A percentile compares a stretch with the other conserved stretches of the same genome.
Conservation (phyloP, 2,329 filamentous ascomycete genomes). For the Colletotrichum magnum region DNA sequence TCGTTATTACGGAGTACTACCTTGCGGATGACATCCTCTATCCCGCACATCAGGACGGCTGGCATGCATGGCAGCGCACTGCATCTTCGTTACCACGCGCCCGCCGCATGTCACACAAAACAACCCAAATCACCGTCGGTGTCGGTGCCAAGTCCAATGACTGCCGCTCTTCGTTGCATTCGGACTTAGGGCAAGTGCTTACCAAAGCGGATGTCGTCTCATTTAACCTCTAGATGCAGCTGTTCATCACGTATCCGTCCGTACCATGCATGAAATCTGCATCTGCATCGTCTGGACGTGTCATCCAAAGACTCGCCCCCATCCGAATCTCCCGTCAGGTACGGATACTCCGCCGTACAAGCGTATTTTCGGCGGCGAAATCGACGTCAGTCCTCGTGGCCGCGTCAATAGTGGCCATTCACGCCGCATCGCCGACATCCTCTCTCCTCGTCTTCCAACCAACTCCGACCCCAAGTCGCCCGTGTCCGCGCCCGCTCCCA, state of each 20-base stretch:
- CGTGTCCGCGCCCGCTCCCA: slow-evolving; percentile 19
- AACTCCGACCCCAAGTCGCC: background rate
- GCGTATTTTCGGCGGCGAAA: slow-evolving; percentile 2
- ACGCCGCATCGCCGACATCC: slow-evolving; percentile 22
- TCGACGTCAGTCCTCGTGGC: slow-evolving; percentile 31
- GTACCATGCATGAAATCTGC: slow-evolving; percentile 26
- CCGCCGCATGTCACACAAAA: slow-evolving; percentile 1
- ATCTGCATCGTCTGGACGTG: slow-evolving; percentile 32
- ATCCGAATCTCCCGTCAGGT: slow-evolving; percentile 2
- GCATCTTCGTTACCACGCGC: slow-evolving; percentile 11
- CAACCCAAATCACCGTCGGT: too few species aligned
- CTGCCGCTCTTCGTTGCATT: slow-evolving; percentile 4
- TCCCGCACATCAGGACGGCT: background rate
- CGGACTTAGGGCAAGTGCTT: slow-evolving; percentile 29
- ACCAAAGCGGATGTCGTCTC: slow-evolving; percentile 17
- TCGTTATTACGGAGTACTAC: too few species aligned
- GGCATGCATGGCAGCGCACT: slow-evolving; percentile 11
- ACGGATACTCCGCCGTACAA: background rate
- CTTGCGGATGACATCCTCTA: too few species aligned
- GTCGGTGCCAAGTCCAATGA: background rate
- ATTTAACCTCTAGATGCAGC: slow-evolving; percentile 29
- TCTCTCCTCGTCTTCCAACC: slow-evolving; percentile 16
- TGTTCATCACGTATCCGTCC: slow-evolving; percentile 10
- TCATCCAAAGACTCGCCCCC: slow-evolving; percentile 12
- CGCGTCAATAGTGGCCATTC: slow-evolving; percentile 29